phyloP scores from a whole-genome alignment of 2,329 filamentous ascomycete species.

The Aspergillus luchuensis region DNA sequence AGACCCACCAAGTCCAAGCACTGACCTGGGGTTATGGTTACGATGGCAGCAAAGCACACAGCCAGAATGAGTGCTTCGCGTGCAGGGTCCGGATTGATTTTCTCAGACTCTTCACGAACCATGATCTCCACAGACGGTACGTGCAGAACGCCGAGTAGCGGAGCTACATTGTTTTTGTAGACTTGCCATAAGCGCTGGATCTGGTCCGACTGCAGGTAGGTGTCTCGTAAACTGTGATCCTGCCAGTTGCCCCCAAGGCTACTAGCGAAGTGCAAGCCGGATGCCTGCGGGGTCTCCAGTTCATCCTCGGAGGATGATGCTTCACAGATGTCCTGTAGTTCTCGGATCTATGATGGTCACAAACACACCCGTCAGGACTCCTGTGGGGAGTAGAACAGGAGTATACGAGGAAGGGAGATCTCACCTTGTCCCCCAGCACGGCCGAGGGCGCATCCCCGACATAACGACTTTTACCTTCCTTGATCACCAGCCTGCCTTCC shows the following conservation, averaged over 20 bases:
- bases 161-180: slow-evolving; percentile 24
- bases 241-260: background rate
- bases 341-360: slow-evolving; percentile 4
- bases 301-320: background rate
- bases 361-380: background rate
- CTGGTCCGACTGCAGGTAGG: slow-evolving; percentile 3
- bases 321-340: slow-evolving; percentile 15
- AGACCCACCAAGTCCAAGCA: slow-evolving; percentile 12
- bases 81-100: background rate
- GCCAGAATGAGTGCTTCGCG: slow-evolving; percentile 16
- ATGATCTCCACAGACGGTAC: slow-evolving; percentile 8
- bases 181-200: slow-evolving; percentile 19
- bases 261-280: background rate
- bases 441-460: slow-evolving; percentile 23
- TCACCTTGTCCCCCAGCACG: slow-evolving; percentile 20
- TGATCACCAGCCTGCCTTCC: slow-evolving; percentile 6
- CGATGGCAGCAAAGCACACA: slow-evolving; percentile 22
- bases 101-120: slow-evolving; percentile 3
- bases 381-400: background rate
- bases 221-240: background rate
- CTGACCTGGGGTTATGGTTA: slow-evolving; percentile 15
- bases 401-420: background rate
- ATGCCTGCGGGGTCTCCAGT: background rate
- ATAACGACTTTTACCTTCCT: slow-evolving; percentile 18
- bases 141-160: slow-evolving; percentile 24